Evolutionary conservation across 2,329 filamentous ascomycete species (phyloP), one percentile per base, ranked within the genome.

Genomic region (Scedosporium minutisporum): DNA sequence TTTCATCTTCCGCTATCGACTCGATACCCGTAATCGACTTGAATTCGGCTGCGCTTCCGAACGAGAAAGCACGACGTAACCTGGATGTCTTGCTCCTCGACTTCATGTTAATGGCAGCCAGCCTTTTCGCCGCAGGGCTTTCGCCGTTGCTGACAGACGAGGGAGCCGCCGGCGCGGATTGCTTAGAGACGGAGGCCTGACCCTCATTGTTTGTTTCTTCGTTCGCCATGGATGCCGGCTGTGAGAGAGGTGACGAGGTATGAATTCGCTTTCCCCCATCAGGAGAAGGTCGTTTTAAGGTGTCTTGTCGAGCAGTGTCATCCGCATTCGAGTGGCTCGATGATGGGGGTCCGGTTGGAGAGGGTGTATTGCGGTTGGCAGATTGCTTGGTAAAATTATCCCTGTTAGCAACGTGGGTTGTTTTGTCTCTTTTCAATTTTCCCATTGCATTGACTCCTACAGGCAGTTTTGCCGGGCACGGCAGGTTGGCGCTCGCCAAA

Each of bases 11-110:
- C 29, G 67, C 68, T 53, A 78, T 84, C 58, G 62, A 65, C 6
- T 88, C 87, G 67, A 87, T 83, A 4, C 83, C 86, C 10, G 86
- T 87, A 12, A 87, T 89, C 71, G 89, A 89, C 65, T 89, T 85
- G 58, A 99, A 85, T 71, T 99, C 95, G 7, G 93, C 91, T 51
- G 93, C 91, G 72, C 93, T 97, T 59, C 95, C 93, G 75, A 99
- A 99, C 0, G 95, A 99, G 70, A 99, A 96, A 0, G 95, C 95
- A 68, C 95, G 85, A 62, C 95, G 86, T 64, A 99, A 80, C 67
- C 93, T 83, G 18, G 90, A 93, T 2, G 89, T 90, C 76, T 97
- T 97, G 76, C 87, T 91, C 72, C 91, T 92, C 66, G 87, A 83
- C 62, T 91, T 90, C 67, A 93, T 89, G 65, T 88, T 93, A 63